Percentiles rank a stretch among this genome's conserved stretches.
phyloP scores from a whole-genome alignment of 768 basidiomycete species.

The Mycena metata region DNA sequence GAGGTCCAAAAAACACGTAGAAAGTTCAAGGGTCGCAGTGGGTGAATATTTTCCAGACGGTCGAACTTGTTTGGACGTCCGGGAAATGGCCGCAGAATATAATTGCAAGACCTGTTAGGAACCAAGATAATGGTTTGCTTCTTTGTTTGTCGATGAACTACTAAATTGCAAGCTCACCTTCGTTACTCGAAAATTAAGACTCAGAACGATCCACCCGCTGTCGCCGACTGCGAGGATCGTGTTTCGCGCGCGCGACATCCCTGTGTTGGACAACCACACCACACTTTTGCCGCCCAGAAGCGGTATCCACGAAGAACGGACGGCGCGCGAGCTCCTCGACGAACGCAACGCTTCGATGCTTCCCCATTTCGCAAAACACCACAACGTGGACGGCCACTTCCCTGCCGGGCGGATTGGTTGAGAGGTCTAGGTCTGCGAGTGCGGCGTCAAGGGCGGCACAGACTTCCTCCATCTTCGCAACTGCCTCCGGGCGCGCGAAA shows the following conservation, averaged over 20 bases:
- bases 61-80: too few species aligned
- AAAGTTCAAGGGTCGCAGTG: too few species aligned
- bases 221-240: not conserved
- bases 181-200: too few species aligned
- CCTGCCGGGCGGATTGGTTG: too few species aligned
- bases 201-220: not conserved
- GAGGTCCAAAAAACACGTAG: too few species aligned
- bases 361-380: constrained; percentile 30
- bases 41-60: too few species aligned
- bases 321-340: constrained; percentile 16
- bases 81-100: too few species aligned
- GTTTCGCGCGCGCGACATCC: constrained; percentile 11
- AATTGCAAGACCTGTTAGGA: too few species aligned
- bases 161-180: too few species aligned
- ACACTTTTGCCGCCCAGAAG: not conserved
- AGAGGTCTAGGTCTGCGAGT: not conserved
- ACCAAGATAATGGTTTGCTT: too few species aligned
- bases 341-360: constrained; percentile 20
- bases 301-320: not conserved
- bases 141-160: too few species aligned
- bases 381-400: constrained; percentile 10
- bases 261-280: constrained; percentile 3
- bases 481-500: constrained; percentile 11
- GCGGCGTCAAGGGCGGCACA: not conserved
- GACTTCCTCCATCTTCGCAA: constrained; percentile 8